Conservation (phyloP, 805 yeast genomes). For the Candida caryicola region DNA sequence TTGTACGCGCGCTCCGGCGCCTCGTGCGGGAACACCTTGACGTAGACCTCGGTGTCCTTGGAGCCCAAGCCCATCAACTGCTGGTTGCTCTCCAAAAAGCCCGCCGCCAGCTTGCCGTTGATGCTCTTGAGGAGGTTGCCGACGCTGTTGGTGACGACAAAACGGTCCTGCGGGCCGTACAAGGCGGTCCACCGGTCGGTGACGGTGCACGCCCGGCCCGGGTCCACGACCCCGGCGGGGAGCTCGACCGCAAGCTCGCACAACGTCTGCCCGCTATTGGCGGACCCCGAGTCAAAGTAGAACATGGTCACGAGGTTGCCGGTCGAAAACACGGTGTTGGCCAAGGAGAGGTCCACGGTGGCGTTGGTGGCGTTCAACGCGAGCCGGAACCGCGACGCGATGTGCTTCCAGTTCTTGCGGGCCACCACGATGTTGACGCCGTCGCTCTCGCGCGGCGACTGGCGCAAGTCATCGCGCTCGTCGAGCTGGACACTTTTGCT, state of each 20-base stretch:
- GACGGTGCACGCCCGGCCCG: slow-evolving; percentile 1
- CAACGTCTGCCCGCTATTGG: slow-evolving; percentile 28
- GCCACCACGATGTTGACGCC: slow-evolving; percentile 35
- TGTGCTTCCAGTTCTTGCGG: slow-evolving; percentile 37
- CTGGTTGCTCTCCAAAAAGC: slow-evolving; percentile 47
- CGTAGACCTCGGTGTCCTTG: slow-evolving; percentile 44
- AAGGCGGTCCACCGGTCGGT: slow-evolving; percentile 37
- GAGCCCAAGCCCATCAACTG: slow-evolving; percentile 37
- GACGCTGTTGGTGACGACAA: slow-evolving; percentile 46
- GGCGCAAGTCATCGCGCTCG: slow-evolving; percentile 23
- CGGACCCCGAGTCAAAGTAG: slow-evolving; percentile 24
- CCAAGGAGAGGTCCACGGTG: slow-evolving; percentile 24
- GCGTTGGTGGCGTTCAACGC: slow-evolving; percentile 10
- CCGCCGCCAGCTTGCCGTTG: slow-evolving; percentile 55
- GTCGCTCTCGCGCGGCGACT: slow-evolving; percentile 29
- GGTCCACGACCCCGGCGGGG: slow-evolving; percentile 14
- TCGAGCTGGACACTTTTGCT: slow-evolving; percentile 17
- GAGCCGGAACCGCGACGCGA: slow-evolving; percentile 24
- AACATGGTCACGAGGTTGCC: slow-evolving; percentile 34
- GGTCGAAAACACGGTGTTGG: slow-evolving; percentile 41
- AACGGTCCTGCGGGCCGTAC: slow-evolving; percentile 20
- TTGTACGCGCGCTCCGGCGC: slow-evolving; percentile 21
- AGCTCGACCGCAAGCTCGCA: slow-evolving; percentile 24
- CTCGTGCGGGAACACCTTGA: slow-evolving; percentile 22
- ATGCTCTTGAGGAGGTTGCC: slow-evolving; percentile 61